Percentiles rank a stretch among this genome's conserved stretches.
Conservation (phyloP, 192 early-diverging fungal genomes). For the Coemansia sp. region DNA sequence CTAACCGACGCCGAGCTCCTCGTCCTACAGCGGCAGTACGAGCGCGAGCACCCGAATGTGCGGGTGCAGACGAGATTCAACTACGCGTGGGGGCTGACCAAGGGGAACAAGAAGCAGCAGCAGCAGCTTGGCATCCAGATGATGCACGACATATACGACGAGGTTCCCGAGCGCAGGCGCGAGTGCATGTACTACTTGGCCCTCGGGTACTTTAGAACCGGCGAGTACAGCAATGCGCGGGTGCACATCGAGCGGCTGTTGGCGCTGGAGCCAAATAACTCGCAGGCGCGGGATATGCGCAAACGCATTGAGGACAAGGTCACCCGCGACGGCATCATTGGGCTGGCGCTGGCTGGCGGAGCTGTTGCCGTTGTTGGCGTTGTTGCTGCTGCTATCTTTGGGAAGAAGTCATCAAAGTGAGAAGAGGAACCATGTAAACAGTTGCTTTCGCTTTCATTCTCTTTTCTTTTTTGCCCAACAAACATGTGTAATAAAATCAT, state of each 20-base stretch:
- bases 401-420: constrained; percentile 30
- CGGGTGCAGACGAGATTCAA: constrained; percentile 95
- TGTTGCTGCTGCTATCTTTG: constrained; percentile 54
- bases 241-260: constrained; percentile 83
- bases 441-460: too few species aligned
- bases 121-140: constrained; percentile 78
- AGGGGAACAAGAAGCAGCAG: constrained; percentile 64
- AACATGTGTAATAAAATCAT: too few species aligned
- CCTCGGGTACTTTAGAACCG: constrained; percentile 87
- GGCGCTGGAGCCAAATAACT: constrained; percentile 80
- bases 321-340: constrained; percentile 80
- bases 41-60: constrained; percentile 65
- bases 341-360: constrained; percentile 84
- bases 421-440: background rate
- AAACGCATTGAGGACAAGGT: constrained; percentile 83
- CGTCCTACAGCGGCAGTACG: constrained; percentile 70
- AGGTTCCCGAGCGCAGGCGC: constrained; percentile 77
- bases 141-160: constrained; percentile 81
- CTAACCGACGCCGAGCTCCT: constrained; percentile 42
- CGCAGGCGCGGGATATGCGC: constrained; percentile 72
- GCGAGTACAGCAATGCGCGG: constrained; percentile 80
- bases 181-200: constrained; percentile 97
- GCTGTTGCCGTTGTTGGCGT: constrained; percentile 69
- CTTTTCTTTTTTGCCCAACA: too few species aligned
- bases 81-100: constrained; percentile 92